Percentiles rank a stretch among this genome's conserved stretches.
These are phyloP conservation scores for Cubamyces sp. DNA, from an alignment of 768 basidiomycete species.

Conservation along the genomic window DNA sequence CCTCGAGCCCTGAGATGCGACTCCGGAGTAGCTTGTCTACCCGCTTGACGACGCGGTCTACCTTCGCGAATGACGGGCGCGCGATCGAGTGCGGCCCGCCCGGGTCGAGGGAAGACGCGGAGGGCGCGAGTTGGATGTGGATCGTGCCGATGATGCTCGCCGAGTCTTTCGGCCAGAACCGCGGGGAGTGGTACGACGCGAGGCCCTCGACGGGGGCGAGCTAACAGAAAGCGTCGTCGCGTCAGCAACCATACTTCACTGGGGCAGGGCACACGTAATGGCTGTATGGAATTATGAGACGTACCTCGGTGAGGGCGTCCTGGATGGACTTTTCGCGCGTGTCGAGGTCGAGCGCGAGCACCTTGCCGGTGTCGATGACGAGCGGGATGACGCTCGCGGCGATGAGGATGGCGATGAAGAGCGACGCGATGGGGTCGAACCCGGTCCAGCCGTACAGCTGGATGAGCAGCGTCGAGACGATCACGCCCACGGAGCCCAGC, in stretches of 20 bases:
- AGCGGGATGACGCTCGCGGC: conserved; percentile 95
- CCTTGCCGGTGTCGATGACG: conserved; percentile 89
- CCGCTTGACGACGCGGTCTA: conserved; percentile 74
- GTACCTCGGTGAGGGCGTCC: conserved; percentile 65
- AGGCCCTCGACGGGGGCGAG: conserved; percentile 78
- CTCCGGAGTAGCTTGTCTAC: conserved; percentile 75
- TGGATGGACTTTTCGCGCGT: conserved; percentile 58
- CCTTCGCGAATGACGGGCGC: conserved; percentile 55
- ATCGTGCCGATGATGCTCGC: conserved; percentile 87
- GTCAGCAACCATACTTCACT: conserved; percentile 4
- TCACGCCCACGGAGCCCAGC: conserved; percentile 96
- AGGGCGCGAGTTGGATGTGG: conserved; percentile 81
- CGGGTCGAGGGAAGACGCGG: conserved; percentile 59
- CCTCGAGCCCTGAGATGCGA: conserved; percentile 80
- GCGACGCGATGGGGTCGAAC: conserved; percentile 96
- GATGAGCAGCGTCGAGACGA: conserved; percentile 94
- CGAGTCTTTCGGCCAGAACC: conserved; percentile 97
- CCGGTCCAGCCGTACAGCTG: conserved; percentile 98
- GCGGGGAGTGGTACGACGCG: conserved; percentile 74
- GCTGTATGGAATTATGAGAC: conserved; percentile 31
- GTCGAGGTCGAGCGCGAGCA: conserved; percentile 87
- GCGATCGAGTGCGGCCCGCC: conserved; percentile 53
- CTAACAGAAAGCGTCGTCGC: conserved; percentile 41
- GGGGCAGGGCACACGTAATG: no score
- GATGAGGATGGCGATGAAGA: conserved; percentile 95